A percentile compares a stretch with the other conserved stretches of the same genome.
Evolutionary conservation across 2,329 filamentous ascomycete species (phyloP).

Genomic region (Aspergillus sergii): DNA sequence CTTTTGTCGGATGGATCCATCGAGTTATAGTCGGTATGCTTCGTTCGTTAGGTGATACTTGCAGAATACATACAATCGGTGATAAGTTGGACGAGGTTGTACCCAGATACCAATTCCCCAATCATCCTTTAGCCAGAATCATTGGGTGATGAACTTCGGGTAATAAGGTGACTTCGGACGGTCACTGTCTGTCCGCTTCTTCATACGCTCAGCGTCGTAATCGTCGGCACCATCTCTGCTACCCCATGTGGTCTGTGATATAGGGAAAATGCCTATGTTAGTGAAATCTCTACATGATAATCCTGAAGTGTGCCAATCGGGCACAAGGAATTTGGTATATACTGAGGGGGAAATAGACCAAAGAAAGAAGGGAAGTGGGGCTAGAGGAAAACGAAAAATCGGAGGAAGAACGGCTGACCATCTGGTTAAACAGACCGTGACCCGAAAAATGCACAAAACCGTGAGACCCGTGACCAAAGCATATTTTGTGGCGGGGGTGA

Average conservation of each 20-base stretch:
- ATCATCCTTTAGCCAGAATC: not conserved
- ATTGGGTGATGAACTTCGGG: slow-evolving; percentile 34
- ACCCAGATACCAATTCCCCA: not conserved
- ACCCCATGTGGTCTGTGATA: slow-evolving; percentile 83
- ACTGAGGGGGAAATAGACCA: not conserved
- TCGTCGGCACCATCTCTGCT: slow-evolving; percentile 89
- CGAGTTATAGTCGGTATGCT: not conserved
- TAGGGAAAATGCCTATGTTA: slow-evolving; percentile 5
- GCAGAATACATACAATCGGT: not conserved
- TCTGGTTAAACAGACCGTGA: slow-evolving; percentile 1
- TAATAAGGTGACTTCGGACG: slow-evolving; percentile 37
- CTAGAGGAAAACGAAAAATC: not conserved
- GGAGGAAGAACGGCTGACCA: slow-evolving; percentile 8
- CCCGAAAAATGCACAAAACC: not conserved
- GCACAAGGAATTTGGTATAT: not conserved
- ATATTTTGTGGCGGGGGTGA: slow-evolving; percentile 5
- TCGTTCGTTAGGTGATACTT: not conserved
- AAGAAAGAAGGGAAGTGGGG: not conserved
- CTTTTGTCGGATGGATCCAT: not conserved
- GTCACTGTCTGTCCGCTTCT: slow-evolving; percentile 41
- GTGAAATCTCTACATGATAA: slow-evolving; percentile 3
- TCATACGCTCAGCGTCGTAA: slow-evolving; percentile 74
- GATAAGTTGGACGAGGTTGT: not conserved
- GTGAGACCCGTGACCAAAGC: slow-evolving; percentile 6
- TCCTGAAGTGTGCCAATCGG: not conserved